Evolutionary conservation across 306 rosid species (phyloP).

Genomic region (Hylodesmum podocarpum): DNA sequence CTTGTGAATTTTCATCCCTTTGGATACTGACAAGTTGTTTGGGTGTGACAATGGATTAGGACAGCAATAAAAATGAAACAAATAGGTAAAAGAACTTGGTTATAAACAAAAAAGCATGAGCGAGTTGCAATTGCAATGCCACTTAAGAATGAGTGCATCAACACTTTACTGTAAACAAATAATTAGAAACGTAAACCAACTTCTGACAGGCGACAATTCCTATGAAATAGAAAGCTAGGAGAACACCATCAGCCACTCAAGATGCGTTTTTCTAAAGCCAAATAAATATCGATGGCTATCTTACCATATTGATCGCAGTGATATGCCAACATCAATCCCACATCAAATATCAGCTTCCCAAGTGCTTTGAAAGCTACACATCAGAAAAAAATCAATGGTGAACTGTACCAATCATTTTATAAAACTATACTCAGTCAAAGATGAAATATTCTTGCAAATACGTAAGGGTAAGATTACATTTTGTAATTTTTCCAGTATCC

Average conservation of each 20-base stretch:
- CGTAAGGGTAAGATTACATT: not conserved
- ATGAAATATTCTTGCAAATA: constrained; percentile 8
- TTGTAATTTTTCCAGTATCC: not conserved
- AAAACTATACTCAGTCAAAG: constrained; percentile 2
- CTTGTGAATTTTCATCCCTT: constrained; percentile 53
- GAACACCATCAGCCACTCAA: not conserved
- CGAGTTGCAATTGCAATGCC: not conserved
- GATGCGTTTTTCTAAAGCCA: constrained; percentile 3
- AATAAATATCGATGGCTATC: not conserved
- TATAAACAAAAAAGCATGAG: constrained; percentile 9
- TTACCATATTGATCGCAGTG: constrained; percentile 93
- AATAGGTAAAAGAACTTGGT: not conserved
- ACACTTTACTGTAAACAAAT: not conserved
- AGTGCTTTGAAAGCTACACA: constrained; percentile 88
- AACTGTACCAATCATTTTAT: constrained; percentile 27
- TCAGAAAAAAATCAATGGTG: constrained; percentile 9
- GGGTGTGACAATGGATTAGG: constrained; percentile 22
- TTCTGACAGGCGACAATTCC: not conserved
- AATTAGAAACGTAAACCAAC: not conserved
- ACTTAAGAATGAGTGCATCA: not conserved
- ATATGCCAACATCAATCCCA: constrained; percentile 90
- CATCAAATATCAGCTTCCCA: constrained; percentile 85
- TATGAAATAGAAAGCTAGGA: constrained; percentile 11
- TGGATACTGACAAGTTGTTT: constrained; percentile 60
- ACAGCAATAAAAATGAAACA: constrained; percentile 26